phyloP scores from a whole-genome alignment of 1,284 basidiomycete genomes.

The Cryptococcus maquisensis region DNA sequence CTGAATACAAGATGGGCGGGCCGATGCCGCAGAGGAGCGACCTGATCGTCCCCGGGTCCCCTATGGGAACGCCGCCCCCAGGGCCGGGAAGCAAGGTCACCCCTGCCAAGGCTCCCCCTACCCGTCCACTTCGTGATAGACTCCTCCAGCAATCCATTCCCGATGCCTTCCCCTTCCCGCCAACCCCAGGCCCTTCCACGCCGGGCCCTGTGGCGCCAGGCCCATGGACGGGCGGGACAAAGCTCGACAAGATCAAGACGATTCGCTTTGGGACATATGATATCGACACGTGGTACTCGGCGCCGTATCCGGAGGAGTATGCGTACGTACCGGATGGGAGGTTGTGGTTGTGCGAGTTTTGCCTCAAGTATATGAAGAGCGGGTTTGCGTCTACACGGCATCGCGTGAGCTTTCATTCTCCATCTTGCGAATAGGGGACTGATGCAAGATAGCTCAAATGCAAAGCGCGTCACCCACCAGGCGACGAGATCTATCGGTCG shows the following conservation, averaged over 20 bases:
- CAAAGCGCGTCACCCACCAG: slow-evolving; percentile 89
- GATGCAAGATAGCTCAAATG: slow-evolving; percentile 71
- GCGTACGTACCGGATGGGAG: slow-evolving; percentile 85
- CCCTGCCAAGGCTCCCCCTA: slow-evolving; percentile 30
- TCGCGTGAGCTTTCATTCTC: slow-evolving; percentile 59
- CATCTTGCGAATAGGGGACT: background rate
- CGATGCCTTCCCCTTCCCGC: slow-evolving; percentile 12
- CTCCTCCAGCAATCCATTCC: slow-evolving; percentile 29
- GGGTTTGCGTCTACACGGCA: slow-evolving; percentile 83
- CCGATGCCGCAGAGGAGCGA: slow-evolving; percentile 30
- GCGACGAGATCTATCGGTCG: slow-evolving; percentile 90
- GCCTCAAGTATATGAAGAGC: slow-evolving; percentile 98
- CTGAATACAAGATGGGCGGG: slow-evolving; percentile 57
- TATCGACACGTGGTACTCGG: slow-evolving; percentile 98
- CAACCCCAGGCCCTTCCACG: slow-evolving; percentile 4
- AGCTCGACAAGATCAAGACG: slow-evolving; percentile 59
- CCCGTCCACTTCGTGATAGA: slow-evolving; percentile 42
- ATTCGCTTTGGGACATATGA: slow-evolving; percentile 94
- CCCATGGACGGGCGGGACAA: background rate
- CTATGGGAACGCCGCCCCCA: slow-evolving; percentile 14
- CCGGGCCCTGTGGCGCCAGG: slow-evolving; percentile 1
- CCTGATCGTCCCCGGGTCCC: slow-evolving; percentile 15
- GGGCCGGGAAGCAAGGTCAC: slow-evolving; percentile 10
- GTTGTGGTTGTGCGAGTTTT: slow-evolving; percentile 97
- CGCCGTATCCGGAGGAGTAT: slow-evolving; percentile 98